A percentile compares a stretch with the other conserved stretches of the same genome.
phyloP scores from a whole-genome alignment of 1,284 basidiomycete genomes.

The Fistulinella cinereoalba region DNA sequence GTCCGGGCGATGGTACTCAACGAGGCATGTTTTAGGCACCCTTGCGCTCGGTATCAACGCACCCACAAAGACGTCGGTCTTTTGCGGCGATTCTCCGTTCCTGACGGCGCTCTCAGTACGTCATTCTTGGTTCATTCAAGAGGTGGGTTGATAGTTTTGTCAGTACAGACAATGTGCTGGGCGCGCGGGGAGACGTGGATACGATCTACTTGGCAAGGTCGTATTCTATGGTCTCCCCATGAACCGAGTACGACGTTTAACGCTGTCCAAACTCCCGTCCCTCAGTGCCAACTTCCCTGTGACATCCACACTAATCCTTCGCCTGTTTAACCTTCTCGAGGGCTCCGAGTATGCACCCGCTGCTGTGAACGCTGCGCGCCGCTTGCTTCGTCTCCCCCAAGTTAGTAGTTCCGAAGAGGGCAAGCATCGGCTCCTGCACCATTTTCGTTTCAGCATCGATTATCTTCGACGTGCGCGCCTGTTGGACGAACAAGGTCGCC shows the following conservation, averaged over 20 bases:
- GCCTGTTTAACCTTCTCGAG: slow-evolving; percentile 61
- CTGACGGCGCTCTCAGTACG: slow-evolving; percentile 62
- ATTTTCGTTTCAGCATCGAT: slow-evolving; percentile 68
- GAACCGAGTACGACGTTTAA: slow-evolving; percentile 58
- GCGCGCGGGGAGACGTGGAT: slow-evolving; percentile 66
- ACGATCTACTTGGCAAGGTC: slow-evolving; percentile 65
- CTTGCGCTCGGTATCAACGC: slow-evolving; percentile 74
- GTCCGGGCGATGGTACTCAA: slow-evolving; percentile 1
- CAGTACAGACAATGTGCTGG: slow-evolving; percentile 72
- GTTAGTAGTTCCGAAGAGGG: slow-evolving; percentile 53
- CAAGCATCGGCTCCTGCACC: slow-evolving; percentile 56
- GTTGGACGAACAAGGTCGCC: slow-evolving; percentile 50
- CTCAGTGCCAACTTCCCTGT: slow-evolving; percentile 63
- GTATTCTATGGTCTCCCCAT: slow-evolving; percentile 66
- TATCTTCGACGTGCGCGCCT: slow-evolving; percentile 58
- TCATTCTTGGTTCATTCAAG: not conserved
- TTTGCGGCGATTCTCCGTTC: slow-evolving; percentile 65
- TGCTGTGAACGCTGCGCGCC: slow-evolving; percentile 49
- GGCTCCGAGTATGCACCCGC: slow-evolving; percentile 52
- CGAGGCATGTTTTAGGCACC: slow-evolving; percentile 42
- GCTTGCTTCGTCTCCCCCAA: slow-evolving; percentile 53
- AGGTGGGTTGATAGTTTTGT: slow-evolving; percentile 1
- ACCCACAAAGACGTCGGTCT: slow-evolving; percentile 62
- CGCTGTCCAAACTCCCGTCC: slow-evolving; percentile 61
- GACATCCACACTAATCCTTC: slow-evolving; percentile 60